These are phyloP conservation scores for Lodderomyces theae DNA, from an alignment of 1,139 yeast species.

Conservation along the genomic window DNA sequence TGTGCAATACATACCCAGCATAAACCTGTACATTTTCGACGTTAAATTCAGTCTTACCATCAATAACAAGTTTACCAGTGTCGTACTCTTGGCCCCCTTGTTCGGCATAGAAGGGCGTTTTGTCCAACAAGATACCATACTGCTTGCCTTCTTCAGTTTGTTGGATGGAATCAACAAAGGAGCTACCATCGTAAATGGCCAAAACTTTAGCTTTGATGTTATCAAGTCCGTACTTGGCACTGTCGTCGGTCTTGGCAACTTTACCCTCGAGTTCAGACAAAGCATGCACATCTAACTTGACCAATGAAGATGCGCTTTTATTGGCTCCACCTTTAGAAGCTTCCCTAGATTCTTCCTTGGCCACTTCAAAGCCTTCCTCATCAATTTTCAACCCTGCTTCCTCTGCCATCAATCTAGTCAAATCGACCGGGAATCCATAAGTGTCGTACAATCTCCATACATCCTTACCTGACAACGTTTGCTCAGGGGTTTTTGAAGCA, in stretches of 20 bases:
- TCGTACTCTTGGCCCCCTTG: slow-evolving; percentile 99
- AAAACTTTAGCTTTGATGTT: slow-evolving; percentile 62
- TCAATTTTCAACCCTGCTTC: slow-evolving; percentile 95
- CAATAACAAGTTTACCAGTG: slow-evolving; percentile 88
- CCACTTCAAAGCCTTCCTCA: slow-evolving; percentile 86
- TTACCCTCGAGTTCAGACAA: slow-evolving; percentile 59
- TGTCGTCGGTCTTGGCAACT: slow-evolving; percentile 83
- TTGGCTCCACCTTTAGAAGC: slow-evolving; percentile 87
- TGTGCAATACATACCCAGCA: slow-evolving; percentile 93
- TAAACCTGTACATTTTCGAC: slow-evolving; percentile 90
- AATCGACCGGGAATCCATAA: slow-evolving; percentile 98
- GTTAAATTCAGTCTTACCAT: slow-evolving; percentile 80
- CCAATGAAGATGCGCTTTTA: slow-evolving; percentile 55
- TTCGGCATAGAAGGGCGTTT: slow-evolving; percentile 95
- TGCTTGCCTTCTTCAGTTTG: slow-evolving; percentile 43
- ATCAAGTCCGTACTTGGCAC: slow-evolving; percentile 65
- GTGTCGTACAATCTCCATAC: slow-evolving; percentile 99
- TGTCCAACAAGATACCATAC: slow-evolving; percentile 78
- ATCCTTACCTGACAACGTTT: slow-evolving; percentile 83
- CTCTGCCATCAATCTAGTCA: slow-evolving; percentile 97
- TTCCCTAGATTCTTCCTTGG: slow-evolving; percentile 84
- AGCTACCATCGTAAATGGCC: slow-evolving; percentile 68
- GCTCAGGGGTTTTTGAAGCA: slow-evolving; percentile 73
- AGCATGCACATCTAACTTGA: slow-evolving; percentile 89
- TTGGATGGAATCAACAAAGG: slow-evolving; percentile 51